These are phyloP conservation scores for Tripterygium wilfordii DNA, from an alignment of 177 flowering plant species.

Conservation along the genomic window DNA sequence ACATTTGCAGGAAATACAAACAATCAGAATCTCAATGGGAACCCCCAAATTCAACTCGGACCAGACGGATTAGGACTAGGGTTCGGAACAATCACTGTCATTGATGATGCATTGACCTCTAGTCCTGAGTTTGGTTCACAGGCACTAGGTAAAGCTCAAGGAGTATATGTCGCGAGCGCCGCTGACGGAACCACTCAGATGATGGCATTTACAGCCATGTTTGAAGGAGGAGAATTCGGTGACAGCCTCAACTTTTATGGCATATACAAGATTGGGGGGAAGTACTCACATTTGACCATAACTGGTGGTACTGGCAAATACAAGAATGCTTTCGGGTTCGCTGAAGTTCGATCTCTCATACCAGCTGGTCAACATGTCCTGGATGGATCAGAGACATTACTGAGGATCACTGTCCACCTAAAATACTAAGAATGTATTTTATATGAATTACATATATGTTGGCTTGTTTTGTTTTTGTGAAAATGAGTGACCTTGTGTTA, in stretches of 20 bases:
- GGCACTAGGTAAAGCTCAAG: constrained; percentile 66
- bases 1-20: constrained; percentile 16
- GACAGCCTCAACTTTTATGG: constrained; percentile 82
- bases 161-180: constrained; percentile 82
- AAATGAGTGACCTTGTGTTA: too few species aligned
- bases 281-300: constrained; percentile 56
- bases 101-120: constrained; percentile 38
- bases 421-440: constrained; percentile 28
- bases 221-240: constrained; percentile 82
- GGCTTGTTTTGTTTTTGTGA: too few species aligned
- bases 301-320: constrained; percentile 87
- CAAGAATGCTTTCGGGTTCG: constrained; percentile 66
- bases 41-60: constrained; percentile 23
- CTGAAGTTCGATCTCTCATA: constrained; percentile 62
- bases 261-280: constrained; percentile 52
- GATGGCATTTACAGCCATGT: constrained; percentile 83
- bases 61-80: constrained; percentile 39
- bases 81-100: constrained; percentile 45
- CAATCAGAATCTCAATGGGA: constrained; percentile 9
- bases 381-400: constrained; percentile 65
- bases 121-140: constrained; percentile 40
- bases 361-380: constrained; percentile 64
- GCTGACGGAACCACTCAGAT: constrained; percentile 68
- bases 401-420: constrained; percentile 64
- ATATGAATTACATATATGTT: too few species aligned